Evolutionary conservation across 176 grass and related monocot genomes (phyloP), one percentile per base, ranked within the genome.

Genomic region (Saccharum officinarum): DNA sequence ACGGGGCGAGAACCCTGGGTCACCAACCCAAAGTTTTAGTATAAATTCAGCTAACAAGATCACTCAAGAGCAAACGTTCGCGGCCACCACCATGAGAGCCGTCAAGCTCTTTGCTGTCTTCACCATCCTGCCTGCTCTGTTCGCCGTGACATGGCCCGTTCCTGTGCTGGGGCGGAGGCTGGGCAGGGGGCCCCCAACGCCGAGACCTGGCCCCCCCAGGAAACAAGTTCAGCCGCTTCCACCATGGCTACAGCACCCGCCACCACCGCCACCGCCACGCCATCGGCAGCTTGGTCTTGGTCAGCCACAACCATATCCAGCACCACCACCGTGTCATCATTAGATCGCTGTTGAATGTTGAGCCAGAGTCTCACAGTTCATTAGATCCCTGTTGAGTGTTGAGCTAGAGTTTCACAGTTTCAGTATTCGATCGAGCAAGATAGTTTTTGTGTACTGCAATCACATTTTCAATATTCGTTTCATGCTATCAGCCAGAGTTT

Each of bases 21-120:
- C 71, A 81, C 57, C 75, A 4, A 59, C 38, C 18, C 12, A 66
- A 41, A 20, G 0, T 74, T 73, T 82, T 47, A 17, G 60, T 84
- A 75, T 80, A 80, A 75, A 55, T 84, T 26, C 71, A 47, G 6
- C n/a, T 25, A 61, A 11, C 2, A 20, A 10, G 36, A 25, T 41
- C 42, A 41, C 5, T 0, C 8, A n/a, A 30, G 34, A 25, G 50
- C 31, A 75, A 49, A 25, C 4, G 40, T 23, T 57, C 5, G 12
- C 13, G 7, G 37, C 14, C 20, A 55, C 20, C 20, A 22, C 8
- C 22, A 89, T 77, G 83, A 42, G 39, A 40, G 11, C 66, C 11
- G 5, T 69, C 15, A 37, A 83, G n/a, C 44, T 88, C 57, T 20
- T 89, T 12, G 22, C n/a, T 61, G 22, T 11, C n/a, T 61, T 61